phyloP scores from a whole-genome alignment of 1,139 yeast genomes.

The Zygotorulaspora mrakii region DNA sequence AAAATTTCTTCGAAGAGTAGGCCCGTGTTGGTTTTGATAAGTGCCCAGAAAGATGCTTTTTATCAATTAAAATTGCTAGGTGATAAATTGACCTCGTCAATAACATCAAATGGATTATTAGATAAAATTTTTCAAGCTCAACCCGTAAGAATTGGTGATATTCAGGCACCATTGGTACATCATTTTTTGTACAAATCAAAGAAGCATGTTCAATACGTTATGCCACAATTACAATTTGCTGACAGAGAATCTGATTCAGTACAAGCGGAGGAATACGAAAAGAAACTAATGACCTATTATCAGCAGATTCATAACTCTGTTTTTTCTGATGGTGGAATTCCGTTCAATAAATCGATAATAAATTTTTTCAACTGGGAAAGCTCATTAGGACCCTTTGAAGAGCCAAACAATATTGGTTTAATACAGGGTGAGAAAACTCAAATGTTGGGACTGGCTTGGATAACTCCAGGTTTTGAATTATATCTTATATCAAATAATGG shows the following conservation, averaged over 20 bases:
- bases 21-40: conserved; percentile 64
- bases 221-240: conserved; percentile 31
- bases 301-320: conserved; percentile 27
- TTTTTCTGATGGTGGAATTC: conserved; percentile 27
- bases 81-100: conserved; percentile 46
- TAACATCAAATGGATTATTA: conserved; percentile 38
- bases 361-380: conserved; percentile 39
- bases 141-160: conserved; percentile 46
- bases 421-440: conserved; percentile 32
- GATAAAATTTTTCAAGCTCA: conserved; percentile 40
- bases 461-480: conserved; percentile 54
- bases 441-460: conserved; percentile 51
- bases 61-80: conserved; percentile 66
- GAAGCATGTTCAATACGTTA: conserved; percentile 54
- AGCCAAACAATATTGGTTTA: conserved; percentile 10
- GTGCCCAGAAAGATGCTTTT: conserved; percentile 81
- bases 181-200: conserved; percentile 81
- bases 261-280: conserved; percentile 17
- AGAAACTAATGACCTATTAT: conserved; percentile 29
- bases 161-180: conserved; percentile 58
- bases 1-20: conserved; percentile 30
- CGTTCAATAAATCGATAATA: conserved; percentile 25
- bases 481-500: conserved; percentile 52
- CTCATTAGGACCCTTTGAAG: conserved; percentile 19
- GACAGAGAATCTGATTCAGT: conserved; percentile 5